These are phyloP conservation scores for Bryoglossum gracile DNA, from an alignment of 495 filamentous ascomycete species.

Conservation along the genomic window DNA sequence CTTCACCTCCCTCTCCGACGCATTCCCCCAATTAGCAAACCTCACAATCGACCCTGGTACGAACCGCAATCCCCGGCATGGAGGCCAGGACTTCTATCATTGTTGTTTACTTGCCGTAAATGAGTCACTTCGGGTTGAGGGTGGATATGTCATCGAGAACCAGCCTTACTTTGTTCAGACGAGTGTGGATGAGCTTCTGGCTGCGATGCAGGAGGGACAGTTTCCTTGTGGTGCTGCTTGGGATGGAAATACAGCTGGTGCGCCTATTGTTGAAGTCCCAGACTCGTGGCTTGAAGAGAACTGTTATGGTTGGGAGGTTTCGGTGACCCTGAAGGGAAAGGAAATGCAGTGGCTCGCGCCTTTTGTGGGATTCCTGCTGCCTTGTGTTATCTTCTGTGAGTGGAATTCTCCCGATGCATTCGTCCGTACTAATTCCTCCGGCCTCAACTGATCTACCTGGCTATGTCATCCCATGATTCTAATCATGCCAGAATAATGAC, in stretches of 20 bases:
- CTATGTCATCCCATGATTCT: too few relatives aligned
- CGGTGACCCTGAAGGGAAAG: conserved; percentile 7
- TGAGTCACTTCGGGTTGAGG: not conserved
- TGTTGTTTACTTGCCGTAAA: conserved; percentile 20
- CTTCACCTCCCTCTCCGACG: conserved; percentile 15
- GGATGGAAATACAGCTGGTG: conserved; percentile 26
- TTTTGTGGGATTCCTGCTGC: conserved; percentile 25
- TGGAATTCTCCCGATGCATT: not conserved
- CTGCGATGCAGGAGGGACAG: conserved; percentile 5
- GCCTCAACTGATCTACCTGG: too few relatives aligned
- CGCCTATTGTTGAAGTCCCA: conserved; percentile 23
- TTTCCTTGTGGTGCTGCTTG: conserved; percentile 34
- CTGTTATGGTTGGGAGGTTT: conserved; percentile 24
- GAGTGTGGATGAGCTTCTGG: conserved; percentile 2
- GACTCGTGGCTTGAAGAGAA: conserved; percentile 14
- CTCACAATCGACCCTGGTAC: conserved; percentile 1
- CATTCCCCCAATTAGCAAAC: conserved; percentile 9
- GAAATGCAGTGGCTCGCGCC: conserved; percentile 18
- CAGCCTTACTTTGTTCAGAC: not conserved
- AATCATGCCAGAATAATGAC: too few relatives aligned
- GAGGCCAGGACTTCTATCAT: conserved; percentile 16
- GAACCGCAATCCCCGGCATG: not conserved
- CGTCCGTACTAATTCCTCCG: too few relatives aligned
- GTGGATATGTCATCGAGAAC: conserved; percentile 3
- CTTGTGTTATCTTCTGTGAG: conserved; percentile 23